Evolutionary conservation across 1,284 basidiomycete species (phyloP).

Genomic region (Trametes pubescens): DNA sequence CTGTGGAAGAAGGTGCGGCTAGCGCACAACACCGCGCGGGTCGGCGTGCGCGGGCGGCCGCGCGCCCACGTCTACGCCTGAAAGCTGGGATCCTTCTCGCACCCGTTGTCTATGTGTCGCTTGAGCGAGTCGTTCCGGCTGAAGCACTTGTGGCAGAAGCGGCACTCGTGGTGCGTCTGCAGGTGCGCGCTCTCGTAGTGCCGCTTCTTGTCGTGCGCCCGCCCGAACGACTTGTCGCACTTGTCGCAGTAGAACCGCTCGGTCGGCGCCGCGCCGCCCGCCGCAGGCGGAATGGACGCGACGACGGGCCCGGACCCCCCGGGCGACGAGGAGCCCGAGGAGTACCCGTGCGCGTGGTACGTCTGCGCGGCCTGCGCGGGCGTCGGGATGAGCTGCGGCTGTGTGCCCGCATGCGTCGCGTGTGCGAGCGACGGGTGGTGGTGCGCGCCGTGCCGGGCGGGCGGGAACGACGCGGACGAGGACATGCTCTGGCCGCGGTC

Average conservation of each 20-base stretch:
- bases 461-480: slow-evolving; percentile 21
- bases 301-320: slow-evolving; percentile 23
- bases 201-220: slow-evolving; percentile 79
- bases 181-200: slow-evolving; percentile 81
- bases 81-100: slow-evolving; percentile 39
- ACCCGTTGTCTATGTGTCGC: slow-evolving; percentile 71
- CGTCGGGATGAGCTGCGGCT: slow-evolving; percentile 33
- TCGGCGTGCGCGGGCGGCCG: neutral
- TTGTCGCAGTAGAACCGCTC: slow-evolving; percentile 72
- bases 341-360: slow-evolving; percentile 31
- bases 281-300: slow-evolving; percentile 32
- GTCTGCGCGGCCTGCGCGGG: slow-evolving; percentile 36
- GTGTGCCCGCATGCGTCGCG: slow-evolving; percentile 14
- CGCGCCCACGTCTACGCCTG: slow-evolving; percentile 23
- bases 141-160: slow-evolving; percentile 76
- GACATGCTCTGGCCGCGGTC: slow-evolving; percentile 14
- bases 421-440: slow-evolving; percentile 32
- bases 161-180: slow-evolving; percentile 69
- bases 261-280: slow-evolving; percentile 36
- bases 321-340: slow-evolving; percentile 27
- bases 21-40: slow-evolving; percentile 11
- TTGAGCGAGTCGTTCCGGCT: slow-evolving; percentile 69
- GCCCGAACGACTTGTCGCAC: slow-evolving; percentile 79
- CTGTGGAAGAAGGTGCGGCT: slow-evolving; percentile 18
- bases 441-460: slow-evolving; percentile 17